Percentiles rank a stretch among this genome's conserved stretches.
These are phyloP conservation scores for Haematococcus lacustris DNA, from an alignment of 139 green algal genomes.

Conservation along the genomic window DNA sequence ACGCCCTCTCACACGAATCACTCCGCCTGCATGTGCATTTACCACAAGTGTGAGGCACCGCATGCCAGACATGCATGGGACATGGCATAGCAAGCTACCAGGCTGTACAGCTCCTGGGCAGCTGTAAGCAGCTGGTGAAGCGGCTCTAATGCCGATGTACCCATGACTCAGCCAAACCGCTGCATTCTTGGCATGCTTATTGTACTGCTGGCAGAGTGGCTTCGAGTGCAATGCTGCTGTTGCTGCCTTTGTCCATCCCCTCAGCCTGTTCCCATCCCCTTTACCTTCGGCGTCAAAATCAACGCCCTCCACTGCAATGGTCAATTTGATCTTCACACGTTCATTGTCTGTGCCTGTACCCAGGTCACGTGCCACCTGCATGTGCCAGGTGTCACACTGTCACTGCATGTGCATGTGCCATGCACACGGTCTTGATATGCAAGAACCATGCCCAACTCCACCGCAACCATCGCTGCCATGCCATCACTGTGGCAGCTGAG, in stretches of 20 bases:
- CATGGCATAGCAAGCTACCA: background rate
- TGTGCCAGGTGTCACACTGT: background rate
- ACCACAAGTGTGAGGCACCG: background rate
- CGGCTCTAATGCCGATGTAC: too few species aligned
- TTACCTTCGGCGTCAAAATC: conserved; percentile 83
- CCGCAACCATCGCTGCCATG: background rate
- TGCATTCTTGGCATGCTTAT: background rate
- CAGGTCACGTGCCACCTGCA: conserved; percentile 20
- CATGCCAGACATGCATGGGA: background rate
- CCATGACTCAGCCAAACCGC: too few species aligned
- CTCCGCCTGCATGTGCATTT: conserved; percentile 26
- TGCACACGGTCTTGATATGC: background rate
- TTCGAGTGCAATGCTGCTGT: background rate
- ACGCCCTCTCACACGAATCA: conserved; percentile 54
- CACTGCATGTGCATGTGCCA: background rate
- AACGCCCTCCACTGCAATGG: conserved; percentile 62
- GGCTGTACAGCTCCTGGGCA: background rate
- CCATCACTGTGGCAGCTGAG: background rate
- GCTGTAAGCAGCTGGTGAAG: background rate
- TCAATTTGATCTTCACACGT: conserved; percentile 76
- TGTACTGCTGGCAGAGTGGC: background rate
- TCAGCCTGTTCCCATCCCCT: too few species aligned
- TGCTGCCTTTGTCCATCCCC: too few species aligned
- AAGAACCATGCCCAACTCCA: background rate
- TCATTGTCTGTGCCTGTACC: conserved; percentile 59